These are phyloP conservation scores for Aspergillus egyptiacus DNA, from an alignment of 495 filamentous ascomycete genomes.

Conservation along the genomic window DNA sequence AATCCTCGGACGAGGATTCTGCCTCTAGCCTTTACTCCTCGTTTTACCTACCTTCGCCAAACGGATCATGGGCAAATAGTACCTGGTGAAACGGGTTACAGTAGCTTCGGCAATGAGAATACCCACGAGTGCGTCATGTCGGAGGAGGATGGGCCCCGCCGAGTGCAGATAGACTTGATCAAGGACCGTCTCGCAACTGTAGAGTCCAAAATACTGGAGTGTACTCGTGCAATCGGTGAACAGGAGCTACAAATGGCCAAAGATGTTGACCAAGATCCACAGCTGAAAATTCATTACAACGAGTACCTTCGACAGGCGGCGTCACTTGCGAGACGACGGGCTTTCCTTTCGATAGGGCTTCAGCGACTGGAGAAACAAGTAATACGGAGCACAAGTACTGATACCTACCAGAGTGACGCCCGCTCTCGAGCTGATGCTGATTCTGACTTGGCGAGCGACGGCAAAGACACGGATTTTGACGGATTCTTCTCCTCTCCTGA, in stretches of 20 bases:
- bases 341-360: constrained; percentile 72
- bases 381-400: constrained; percentile 26
- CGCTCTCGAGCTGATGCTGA: constrained; percentile 42
- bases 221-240: constrained; percentile 59
- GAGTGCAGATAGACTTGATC: constrained; percentile 82
- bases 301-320: constrained; percentile 62
- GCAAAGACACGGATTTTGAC: constrained; percentile 37
- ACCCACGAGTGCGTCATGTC: constrained; percentile 96
- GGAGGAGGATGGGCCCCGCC: constrained; percentile 82
- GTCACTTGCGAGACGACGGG: constrained; percentile 64
- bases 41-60: constrained; percentile 94
- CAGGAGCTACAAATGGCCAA: constrained; percentile 56
- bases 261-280: constrained; percentile 46
- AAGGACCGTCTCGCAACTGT: constrained; percentile 72
- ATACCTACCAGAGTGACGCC: constrained; percentile 42
- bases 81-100: constrained; percentile 64
- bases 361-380: constrained; percentile 57
- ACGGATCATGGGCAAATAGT: constrained; percentile 79
- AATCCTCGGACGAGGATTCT: constrained; percentile 92
- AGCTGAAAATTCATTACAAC: constrained; percentile 57
- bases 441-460: constrained; percentile 38
- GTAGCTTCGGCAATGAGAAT: constrained; percentile 83
- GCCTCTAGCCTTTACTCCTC: constrained; percentile 83
- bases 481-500: constrained; percentile 36
- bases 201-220: constrained; percentile 66